These are phyloP conservation scores for Cystobasidium tubakii DNA, from an alignment of 768 basidiomycete species.

Conservation along the genomic window DNA sequence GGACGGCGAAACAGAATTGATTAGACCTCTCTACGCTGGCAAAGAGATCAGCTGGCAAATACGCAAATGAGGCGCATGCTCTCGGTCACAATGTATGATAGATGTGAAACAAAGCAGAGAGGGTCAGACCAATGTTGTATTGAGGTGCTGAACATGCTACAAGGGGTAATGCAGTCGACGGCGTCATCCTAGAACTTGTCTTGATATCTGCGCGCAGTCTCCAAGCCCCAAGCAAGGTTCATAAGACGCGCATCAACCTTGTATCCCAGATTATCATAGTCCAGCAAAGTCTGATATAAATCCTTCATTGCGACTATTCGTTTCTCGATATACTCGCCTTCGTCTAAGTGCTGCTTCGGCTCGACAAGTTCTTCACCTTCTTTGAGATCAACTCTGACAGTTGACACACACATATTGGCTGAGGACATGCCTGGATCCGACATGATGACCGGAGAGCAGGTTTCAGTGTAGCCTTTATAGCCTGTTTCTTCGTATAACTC, in stretches of 20 bases:
- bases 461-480: conserved; percentile 52
- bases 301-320: conserved; percentile 65
- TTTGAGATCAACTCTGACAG: conserved; percentile 61
- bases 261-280: conserved; percentile 32
- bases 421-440: conserved; percentile 89
- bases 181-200: neutral
- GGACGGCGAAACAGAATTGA: conserved; percentile 57
- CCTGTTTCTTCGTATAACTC: conserved; percentile 94
- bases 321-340: conserved; percentile 54
- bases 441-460: conserved; percentile 59
- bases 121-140: neutral
- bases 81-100: neutral
- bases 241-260: conserved; percentile 54
- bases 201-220: conserved; percentile 22
- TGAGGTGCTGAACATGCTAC: neutral
- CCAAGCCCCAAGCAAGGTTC: conserved; percentile 57
- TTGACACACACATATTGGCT: conserved; percentile 83
- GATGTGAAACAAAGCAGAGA: neutral
- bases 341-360: conserved; percentile 69
- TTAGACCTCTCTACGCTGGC: conserved; percentile 85
- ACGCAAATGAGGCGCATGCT: neutral
- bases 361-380: conserved; percentile 49
- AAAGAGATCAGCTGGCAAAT: conserved; percentile 66
- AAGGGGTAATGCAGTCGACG: neutral
- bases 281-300: conserved; percentile 48